Evolutionary conservation across 306 rosid species (phyloP).

Genomic region (Fragaria nilgerrensis): DNA sequence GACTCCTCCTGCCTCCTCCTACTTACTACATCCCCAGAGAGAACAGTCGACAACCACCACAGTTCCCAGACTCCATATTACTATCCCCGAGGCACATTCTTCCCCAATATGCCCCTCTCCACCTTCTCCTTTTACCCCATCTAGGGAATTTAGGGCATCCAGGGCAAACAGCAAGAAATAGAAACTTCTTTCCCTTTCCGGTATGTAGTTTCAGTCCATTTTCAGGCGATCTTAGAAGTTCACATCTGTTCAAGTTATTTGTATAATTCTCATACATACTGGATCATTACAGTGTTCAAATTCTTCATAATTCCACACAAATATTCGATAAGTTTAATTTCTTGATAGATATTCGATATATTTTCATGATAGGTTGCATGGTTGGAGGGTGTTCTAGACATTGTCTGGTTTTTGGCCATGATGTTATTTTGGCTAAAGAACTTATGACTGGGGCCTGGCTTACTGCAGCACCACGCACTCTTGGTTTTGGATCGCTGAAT

Average conservation of each 20-base stretch:
- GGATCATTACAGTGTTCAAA: no score
- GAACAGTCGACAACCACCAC: background rate
- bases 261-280: background rate
- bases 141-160: background rate
- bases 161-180: background rate
- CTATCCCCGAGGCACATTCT: background rate
- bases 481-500: background rate
- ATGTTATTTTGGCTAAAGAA: background rate
- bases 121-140: background rate
- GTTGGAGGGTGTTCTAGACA: background rate
- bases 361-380: background rate
- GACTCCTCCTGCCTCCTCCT: background rate
- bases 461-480: background rate
- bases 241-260: background rate
- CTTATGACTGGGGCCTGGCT: constrained; percentile 4
- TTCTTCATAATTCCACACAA: no score
- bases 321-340: no score
- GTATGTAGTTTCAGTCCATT: background rate
- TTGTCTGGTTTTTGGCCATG: background rate
- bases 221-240: background rate
- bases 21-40: background rate
- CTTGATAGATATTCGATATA: background rate
- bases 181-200: background rate
- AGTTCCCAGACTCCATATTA: background rate
- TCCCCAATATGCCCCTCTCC: constrained; percentile 3